Evolutionary conservation across 352 stramenopile genomes (phyloP), one percentile per base, ranked within the genome.

Genomic region (Phytophthora colocasiae): DNA sequence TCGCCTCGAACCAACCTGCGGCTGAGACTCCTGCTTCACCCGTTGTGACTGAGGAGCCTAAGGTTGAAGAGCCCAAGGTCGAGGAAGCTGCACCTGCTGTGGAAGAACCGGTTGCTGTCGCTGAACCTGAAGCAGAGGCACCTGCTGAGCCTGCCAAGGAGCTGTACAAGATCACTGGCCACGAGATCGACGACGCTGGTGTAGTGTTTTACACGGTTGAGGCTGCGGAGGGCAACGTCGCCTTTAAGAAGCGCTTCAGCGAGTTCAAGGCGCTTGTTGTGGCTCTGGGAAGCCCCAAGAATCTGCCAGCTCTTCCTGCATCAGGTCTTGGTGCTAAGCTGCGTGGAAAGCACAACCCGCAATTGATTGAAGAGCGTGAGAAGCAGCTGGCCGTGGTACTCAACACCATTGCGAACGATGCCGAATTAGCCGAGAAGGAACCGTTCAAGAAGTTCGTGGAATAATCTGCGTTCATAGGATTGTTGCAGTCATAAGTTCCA

Each of bases 181-280:
- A 87, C 55, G 85, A 78, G 29, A 86, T 95, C 74, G 77, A 82
- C 15, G 81, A 88, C 9, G 44, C 76, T 2, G 83, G 85, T 26
- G 71, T 92, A 6, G 87, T 93, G 2, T 90, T 81, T 48, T 95
- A 95, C 83, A 61, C 75, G 10, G 54, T 95, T 27, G 73, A 90
- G 51, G 32, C 77, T 2, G 54, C 49, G 1, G 71, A 89, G 27
- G 69, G 70, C 43, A 66, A 76, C 4, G 56, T 12, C 11, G 52
- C 52, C 26, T 68, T 89, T 50, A 90, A 92, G 69, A 90, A 86
- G 67, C 85, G 85, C 63, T 93, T 80, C 72, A 92, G 85, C 58
- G 87, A 94, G 63, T 95, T 95, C 59, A 94, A 94, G 77, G 58
- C 70, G 39, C 69, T 95, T 8, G 79, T 94, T 53, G 63, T 66